Conservation (phyloP, 306 rosid genomes). For the Lagenaria siceraria region DNA sequence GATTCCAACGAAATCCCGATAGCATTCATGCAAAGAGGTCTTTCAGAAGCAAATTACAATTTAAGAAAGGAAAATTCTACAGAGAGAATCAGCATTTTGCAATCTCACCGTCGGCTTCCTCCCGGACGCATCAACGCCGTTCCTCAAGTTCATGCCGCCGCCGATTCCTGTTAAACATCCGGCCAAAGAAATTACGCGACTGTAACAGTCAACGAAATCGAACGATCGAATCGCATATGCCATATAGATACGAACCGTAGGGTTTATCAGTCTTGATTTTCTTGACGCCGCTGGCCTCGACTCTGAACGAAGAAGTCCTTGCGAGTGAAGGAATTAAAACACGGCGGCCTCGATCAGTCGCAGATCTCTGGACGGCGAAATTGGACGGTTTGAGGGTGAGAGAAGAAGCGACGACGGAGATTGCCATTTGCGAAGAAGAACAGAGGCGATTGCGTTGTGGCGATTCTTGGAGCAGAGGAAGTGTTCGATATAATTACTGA, state of each 20-base stretch:
- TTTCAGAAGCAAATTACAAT: too few species aligned
- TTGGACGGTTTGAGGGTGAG: constrained; percentile 58
- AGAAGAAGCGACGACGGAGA: constrained; percentile 66
- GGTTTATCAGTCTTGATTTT: constrained; percentile 76
- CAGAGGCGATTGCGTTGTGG: background rate
- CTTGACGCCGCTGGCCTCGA: constrained; percentile 61
- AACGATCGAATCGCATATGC: too few species aligned
- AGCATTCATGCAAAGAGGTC: too few species aligned
- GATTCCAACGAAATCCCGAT: too few species aligned
- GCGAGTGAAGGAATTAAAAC: constrained; percentile 47
- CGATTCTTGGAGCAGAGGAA: background rate
- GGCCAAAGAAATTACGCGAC: too few species aligned
- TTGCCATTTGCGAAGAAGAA: constrained; percentile 40
- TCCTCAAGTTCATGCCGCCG: constrained; percentile 69
- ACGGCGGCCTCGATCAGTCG: constrained; percentile 24
- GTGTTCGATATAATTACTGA: background rate
- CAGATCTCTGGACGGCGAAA: constrained; percentile 39
- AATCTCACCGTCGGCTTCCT: constrained; percentile 52
- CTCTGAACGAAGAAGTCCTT: constrained; percentile 46
- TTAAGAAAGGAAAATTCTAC: too few species aligned
- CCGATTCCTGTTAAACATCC: constrained; percentile 26
- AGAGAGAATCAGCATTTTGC: background rate
- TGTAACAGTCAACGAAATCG: too few species aligned
- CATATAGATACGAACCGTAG: constrained; percentile 34
- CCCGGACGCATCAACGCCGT: constrained; percentile 74